A percentile compares a stretch with the other conserved stretches of the same genome.
phyloP scores from a whole-genome alignment of 768 basidiomycete species.

The Postia placenta region DNA sequence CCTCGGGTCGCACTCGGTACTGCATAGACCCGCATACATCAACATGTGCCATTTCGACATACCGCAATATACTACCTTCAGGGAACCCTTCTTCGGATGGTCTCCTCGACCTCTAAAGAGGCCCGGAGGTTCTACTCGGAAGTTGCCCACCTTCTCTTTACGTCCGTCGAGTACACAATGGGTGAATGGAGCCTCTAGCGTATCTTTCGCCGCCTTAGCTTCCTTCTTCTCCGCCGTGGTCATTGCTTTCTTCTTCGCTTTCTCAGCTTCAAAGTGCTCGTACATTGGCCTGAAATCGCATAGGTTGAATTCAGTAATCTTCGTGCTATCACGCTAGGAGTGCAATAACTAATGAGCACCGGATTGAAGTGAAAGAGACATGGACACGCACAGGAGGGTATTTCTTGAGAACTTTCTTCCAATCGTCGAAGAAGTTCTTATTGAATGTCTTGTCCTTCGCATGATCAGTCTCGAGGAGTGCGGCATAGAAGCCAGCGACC shows the following conservation, averaged over 20 bases:
- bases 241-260: conserved; percentile 87
- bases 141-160: conserved; percentile 98
- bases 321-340: conserved; percentile 58
- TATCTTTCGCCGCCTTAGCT: conserved; percentile 79
- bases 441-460: conserved; percentile 84
- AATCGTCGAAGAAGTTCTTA: conserved; percentile 95
- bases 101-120: conserved; percentile 96
- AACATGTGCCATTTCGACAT: neutral
- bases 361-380: conserved; percentile 5
- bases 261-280: conserved; percentile 88
- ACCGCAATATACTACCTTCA: conserved; percentile 56
- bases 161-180: conserved; percentile 90
- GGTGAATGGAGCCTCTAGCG: conserved; percentile 77
- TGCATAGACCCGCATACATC: conserved; percentile 24
- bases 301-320: conserved; percentile 66
- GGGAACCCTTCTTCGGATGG: conserved; percentile 93
- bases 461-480: conserved; percentile 89
- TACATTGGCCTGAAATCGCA: conserved; percentile 97
- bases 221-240: conserved; percentile 86
- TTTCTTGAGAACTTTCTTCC: conserved; percentile 67
- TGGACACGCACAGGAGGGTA: conserved; percentile 70
- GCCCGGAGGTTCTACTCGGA: conserved; percentile 97
- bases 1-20: conserved; percentile 88
- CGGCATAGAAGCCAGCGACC: conserved; percentile 93
- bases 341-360: neutral